These are phyloP conservation scores for Aspergillus spinulosporus DNA, from an alignment of 2,329 filamentous ascomycete genomes.

Conservation along the genomic window DNA sequence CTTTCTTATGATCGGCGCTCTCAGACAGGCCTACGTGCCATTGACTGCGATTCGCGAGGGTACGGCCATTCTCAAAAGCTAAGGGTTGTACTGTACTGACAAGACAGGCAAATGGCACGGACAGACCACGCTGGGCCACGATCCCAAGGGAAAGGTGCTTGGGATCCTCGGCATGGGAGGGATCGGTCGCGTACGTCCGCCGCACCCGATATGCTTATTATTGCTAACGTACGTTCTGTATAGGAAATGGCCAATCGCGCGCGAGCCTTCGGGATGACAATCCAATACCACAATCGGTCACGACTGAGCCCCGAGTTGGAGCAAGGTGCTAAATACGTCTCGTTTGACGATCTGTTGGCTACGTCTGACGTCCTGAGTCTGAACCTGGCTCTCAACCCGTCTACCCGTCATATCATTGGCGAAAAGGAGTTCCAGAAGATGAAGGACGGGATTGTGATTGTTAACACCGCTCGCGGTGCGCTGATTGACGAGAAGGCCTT, in stretches of 20 bases:
- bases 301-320: constrained; percentile 44
- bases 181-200: constrained; percentile 44
- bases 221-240: not conserved
- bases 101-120: constrained; percentile 44
- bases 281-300: constrained; percentile 50
- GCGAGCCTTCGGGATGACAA: constrained; percentile 49
- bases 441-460: constrained; percentile 48
- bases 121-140: constrained; percentile 44
- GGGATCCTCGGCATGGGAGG: constrained; percentile 52
- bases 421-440: constrained; percentile 47
- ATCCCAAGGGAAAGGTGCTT: constrained; percentile 47
- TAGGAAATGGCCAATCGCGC: constrained; percentile 50
- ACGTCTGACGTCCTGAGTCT: constrained; percentile 48
- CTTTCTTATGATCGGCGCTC: constrained; percentile 50
- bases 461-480: constrained; percentile 48
- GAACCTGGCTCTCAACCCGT: constrained; percentile 47
- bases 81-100: constrained; percentile 6
- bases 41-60: constrained; percentile 44
- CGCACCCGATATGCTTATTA: not conserved
- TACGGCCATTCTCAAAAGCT: constrained; percentile 17
- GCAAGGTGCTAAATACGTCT: constrained; percentile 45
- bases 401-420: constrained; percentile 49
- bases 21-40: constrained; percentile 47
- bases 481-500: constrained; percentile 51
- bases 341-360: constrained; percentile 48